These are phyloP conservation scores for Phytopythium montanum DNA, from an alignment of 352 stramenopile genomes.

Conservation along the genomic window DNA sequence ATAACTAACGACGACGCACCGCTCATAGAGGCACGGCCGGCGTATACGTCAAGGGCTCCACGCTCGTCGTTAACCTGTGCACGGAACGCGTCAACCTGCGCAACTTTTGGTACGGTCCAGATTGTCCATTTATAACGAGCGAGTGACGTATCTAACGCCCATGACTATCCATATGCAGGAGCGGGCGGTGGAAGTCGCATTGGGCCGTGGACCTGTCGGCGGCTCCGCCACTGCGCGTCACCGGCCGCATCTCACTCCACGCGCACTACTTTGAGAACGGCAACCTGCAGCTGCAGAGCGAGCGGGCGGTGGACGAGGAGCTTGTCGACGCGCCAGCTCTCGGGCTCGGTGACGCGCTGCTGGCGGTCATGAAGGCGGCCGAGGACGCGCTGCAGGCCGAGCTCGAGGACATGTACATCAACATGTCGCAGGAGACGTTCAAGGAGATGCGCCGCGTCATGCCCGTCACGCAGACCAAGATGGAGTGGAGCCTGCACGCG, in stretches of 20 bases:
- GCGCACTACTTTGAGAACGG: slow-evolving; percentile 97
- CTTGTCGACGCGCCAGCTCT: slow-evolving; percentile 35
- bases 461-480: slow-evolving; percentile 89
- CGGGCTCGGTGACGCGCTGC: slow-evolving; percentile 57
- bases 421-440: slow-evolving; percentile 94
- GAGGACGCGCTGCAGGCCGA: slow-evolving; percentile 87
- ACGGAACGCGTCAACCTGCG: slow-evolving; percentile 86
- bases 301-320: slow-evolving; percentile 64
- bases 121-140: not conserved
- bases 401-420: slow-evolving; percentile 94
- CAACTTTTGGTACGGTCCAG: slow-evolving; percentile 75
- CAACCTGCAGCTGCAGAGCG: slow-evolving; percentile 91
- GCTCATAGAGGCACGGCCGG: slow-evolving; percentile 61
- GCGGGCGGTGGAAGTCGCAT: slow-evolving; percentile 76
- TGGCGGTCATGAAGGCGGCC: slow-evolving; percentile 70
- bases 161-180: slow-evolving; percentile 29
- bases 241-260: slow-evolving; percentile 75
- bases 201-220: slow-evolving; percentile 69
- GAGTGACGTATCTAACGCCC: not conserved
- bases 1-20: not conserved
- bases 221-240: slow-evolving; percentile 33
- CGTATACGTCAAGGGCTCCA: slow-evolving; percentile 68
- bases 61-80: slow-evolving; percentile 73
- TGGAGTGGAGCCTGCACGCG: slow-evolving; percentile 85
- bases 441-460: slow-evolving; percentile 95